phyloP scores from a whole-genome alignment of 257 asterid species.

The Cinchona pubescens region DNA sequence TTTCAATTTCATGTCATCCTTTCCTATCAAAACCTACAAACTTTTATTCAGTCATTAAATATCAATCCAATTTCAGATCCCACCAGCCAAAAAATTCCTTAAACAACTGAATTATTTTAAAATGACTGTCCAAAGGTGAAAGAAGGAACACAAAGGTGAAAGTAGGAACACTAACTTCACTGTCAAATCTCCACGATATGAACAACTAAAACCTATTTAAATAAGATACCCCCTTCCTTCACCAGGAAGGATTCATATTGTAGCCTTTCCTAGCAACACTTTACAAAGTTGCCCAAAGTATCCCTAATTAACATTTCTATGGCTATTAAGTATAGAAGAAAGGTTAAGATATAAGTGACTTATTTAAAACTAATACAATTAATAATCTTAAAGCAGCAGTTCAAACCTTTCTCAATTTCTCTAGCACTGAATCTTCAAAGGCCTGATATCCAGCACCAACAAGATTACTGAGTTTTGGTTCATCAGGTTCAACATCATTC shows the following conservation, averaged over 20 bases:
- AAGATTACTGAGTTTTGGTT: constrained; percentile 42
- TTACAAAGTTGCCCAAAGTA: neutral
- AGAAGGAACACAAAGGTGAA: no score
- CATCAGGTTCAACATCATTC: constrained; percentile 39
- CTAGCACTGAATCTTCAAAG: constrained; percentile 71
- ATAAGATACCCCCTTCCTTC: neutral
- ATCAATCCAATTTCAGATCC: neutral
- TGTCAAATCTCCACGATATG: neutral
- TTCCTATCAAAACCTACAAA: neutral
- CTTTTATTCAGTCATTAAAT: no score
- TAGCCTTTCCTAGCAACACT: neutral
- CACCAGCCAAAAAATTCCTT: neutral
- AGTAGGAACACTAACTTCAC: neutral
- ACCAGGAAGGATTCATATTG: neutral
- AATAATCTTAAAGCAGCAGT: neutral
- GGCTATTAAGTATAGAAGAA: neutral
- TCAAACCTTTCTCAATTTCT: constrained; percentile 67
- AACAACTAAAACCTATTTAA: neutral
- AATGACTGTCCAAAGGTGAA: neutral
- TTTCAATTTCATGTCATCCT: neutral
- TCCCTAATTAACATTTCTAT: neutral
- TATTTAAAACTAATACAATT: neutral
- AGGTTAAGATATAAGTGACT: neutral
- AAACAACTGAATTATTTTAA: neutral
- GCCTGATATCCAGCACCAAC: constrained; percentile 71